Evolutionary conservation across 768 basidiomycete genomes (phyloP), one percentile per base, ranked within the genome.

Genomic region (Phlebiopsis gigantea): DNA sequence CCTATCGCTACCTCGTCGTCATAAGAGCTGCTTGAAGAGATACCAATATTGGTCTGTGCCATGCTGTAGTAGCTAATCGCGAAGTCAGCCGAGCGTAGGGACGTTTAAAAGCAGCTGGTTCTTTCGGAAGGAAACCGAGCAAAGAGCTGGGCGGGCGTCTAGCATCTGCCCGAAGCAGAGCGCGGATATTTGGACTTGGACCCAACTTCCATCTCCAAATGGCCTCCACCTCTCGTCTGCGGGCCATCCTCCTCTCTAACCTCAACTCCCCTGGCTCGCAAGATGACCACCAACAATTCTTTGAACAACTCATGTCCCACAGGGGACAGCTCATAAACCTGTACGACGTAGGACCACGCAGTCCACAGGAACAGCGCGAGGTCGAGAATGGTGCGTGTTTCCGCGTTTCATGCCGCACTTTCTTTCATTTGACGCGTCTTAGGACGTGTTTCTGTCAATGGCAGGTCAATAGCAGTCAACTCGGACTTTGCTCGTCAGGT

Each of bases 401-500:
- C 2, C 29, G n/a, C 25, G 44, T 22, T 30, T 58, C 2, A 30
- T 8, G 30, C 59, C 30, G 45, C 45, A 6, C 2, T 34, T n/a
- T 19, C 9, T 8, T 30, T 26, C n/a, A 17, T 34, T 50, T 51
- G 34, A 51, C 46, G 49, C 52, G 53, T 28, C 53, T 0, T 65
- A 93, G 91, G 90, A 59, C 88, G 81, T 71, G 80, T 80, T 19
- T 68, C 75, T 0, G 73, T 90, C 21, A 75, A 86, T 57, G 84
- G 87, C 28, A 81, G 79, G 63, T 74, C 82, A n/a, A 76, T 87
- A 31, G 82, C 84, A 0, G 79, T 94, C 61, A 92, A 90, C 68
- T 69, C 81, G 14, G 88, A 93, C 66, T 93, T 93, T 69, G 84
- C 83, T 14, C 82, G 80, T 49, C 90, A 90, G 68, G 82, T 79